Conservation (phyloP, 768 basidiomycete species). For the Tephrocybe sp. region DNA sequence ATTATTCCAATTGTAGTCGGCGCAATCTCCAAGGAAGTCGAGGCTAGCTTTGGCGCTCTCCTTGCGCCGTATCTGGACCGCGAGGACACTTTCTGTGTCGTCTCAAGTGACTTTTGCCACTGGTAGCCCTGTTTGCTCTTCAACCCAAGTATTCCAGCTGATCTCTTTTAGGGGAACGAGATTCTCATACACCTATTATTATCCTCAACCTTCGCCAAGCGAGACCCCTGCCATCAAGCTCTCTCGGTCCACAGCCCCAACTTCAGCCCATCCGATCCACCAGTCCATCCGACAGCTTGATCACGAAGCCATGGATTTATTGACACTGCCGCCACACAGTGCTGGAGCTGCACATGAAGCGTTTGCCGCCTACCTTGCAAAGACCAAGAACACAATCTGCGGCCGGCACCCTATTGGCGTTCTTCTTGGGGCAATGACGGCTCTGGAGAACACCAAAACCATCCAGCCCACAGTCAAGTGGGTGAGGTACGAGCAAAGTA, state of each 20-base stretch:
- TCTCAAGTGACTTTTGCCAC: slow-evolving; percentile 98
- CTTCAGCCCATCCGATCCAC: slow-evolving; percentile 66
- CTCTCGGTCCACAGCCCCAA: slow-evolving; percentile 40
- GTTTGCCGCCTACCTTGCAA: slow-evolving; percentile 67
- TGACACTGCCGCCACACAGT: slow-evolving; percentile 56
- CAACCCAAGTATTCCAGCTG: neutral
- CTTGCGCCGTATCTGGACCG: slow-evolving; percentile 80
- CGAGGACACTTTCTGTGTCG: slow-evolving; percentile 81
- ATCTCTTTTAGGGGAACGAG: slow-evolving; percentile 61
- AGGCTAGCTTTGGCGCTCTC: slow-evolving; percentile 64
- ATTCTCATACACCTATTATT: slow-evolving; percentile 88
- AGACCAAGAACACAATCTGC: slow-evolving; percentile 94
- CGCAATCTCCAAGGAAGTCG: slow-evolving; percentile 57
- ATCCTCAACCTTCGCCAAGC: slow-evolving; percentile 58
- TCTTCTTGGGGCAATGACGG: slow-evolving; percentile 72
- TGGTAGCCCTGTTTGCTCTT: slow-evolving; percentile 58
- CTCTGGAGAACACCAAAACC: slow-evolving; percentile 45
- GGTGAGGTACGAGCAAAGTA: slow-evolving; percentile 95
- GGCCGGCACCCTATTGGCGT: slow-evolving; percentile 96
- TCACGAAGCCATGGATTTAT: slow-evolving; percentile 78
- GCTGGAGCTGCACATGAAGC: slow-evolving; percentile 54
- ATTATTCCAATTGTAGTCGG: slow-evolving; percentile 94
- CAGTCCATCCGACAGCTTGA: slow-evolving; percentile 83
- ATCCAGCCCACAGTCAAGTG: slow-evolving; percentile 57
- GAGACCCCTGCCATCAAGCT: slow-evolving; percentile 48